Base-by-base conservation (phyloP, 2,329 filamentous ascomycete species). In the Trichoderma koningiopsis region DNA sequence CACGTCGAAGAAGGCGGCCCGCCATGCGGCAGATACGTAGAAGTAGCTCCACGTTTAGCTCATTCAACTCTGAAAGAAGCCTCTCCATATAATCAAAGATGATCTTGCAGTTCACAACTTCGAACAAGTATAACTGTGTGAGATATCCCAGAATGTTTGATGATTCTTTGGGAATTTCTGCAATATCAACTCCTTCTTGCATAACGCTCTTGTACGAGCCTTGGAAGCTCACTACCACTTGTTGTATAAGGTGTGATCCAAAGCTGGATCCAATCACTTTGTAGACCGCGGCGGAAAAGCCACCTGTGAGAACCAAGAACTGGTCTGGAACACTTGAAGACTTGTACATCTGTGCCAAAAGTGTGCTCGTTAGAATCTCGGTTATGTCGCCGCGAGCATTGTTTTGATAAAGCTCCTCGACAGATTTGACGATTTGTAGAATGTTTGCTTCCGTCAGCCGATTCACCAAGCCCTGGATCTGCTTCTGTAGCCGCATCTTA, bases 401-500 rank as follows among this genome's bases (percentile, higher is more conserved):
- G 53, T 90, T 89, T 67, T 90, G 87, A 77, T 98, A 99, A 1
- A 98, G 83, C 71, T 90, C 89, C 76, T 97, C 93, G 37, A 97
- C 85, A 22, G 96, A 92, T 55, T 87, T 87, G 4, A 97, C 82
- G 65, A 98, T 97, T 2, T 92, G 91, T 6, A 97, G 80, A 72
- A 99, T 84, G 74, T 96, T 98, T 47, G 93, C 89, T 77, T 98
- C 95, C 0, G 96, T 97, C 37, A 99, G 85, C 76, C 95, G 91
- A 79, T 99, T 99, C 76, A 99, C 86, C 22, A 96, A 86, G 76
- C 96, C 95, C 77, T 98, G 94, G 0, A 93, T 85, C 76, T 96
- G 93, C 71, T 93, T 89, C 70, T 89, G 89, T 61, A 99, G 82
- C 49, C 91, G 89, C 14, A 84, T 84, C 59, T 92, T 83, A 53